A percentile compares a stretch with the other conserved stretches of the same genome.
phyloP scores from a whole-genome alignment of 2,329 filamentous ascomycete species.

The Sporothrix euskadiensis region DNA sequence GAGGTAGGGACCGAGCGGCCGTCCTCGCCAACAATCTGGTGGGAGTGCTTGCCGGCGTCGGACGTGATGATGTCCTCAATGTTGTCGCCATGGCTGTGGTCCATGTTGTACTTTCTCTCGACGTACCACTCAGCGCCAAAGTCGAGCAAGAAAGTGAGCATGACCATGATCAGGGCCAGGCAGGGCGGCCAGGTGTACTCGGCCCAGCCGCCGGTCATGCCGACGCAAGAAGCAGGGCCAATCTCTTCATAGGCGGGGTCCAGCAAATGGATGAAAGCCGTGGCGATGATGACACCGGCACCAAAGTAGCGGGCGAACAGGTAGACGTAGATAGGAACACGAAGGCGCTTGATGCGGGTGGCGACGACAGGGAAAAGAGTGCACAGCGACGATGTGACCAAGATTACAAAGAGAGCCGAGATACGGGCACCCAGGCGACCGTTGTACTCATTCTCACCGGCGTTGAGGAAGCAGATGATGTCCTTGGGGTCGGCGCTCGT shows the following conservation, averaged over 20 bases:
- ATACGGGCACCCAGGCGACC: constrained; percentile 65
- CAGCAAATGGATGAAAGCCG: constrained; percentile 87
- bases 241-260: constrained; percentile 77
- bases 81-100: constrained; percentile 51
- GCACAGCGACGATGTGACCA: constrained; percentile 60
- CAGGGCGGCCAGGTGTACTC: constrained; percentile 80
- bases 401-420: constrained; percentile 73
- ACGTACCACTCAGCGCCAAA: constrained; percentile 77
- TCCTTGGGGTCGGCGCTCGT: constrained; percentile 44
- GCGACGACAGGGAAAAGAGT: constrained; percentile 70
- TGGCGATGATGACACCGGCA: constrained; percentile 89
- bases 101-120: constrained; percentile 51
- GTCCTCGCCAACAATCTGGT: not conserved
- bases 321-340: constrained; percentile 65
- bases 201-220: constrained; percentile 56
- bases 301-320: constrained; percentile 90
- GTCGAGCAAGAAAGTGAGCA: constrained; percentile 86
- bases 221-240: constrained; percentile 44
- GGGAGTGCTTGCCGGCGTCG: constrained; percentile 24
- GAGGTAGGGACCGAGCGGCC: not conserved
- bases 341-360: constrained; percentile 55
- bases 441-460: constrained; percentile 54
- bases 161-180: constrained; percentile 82
- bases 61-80: constrained; percentile 50
- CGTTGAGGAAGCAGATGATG: constrained; percentile 53